phyloP scores from a whole-genome alignment of 257 asterid species.

The Apocynum venetum region DNA sequence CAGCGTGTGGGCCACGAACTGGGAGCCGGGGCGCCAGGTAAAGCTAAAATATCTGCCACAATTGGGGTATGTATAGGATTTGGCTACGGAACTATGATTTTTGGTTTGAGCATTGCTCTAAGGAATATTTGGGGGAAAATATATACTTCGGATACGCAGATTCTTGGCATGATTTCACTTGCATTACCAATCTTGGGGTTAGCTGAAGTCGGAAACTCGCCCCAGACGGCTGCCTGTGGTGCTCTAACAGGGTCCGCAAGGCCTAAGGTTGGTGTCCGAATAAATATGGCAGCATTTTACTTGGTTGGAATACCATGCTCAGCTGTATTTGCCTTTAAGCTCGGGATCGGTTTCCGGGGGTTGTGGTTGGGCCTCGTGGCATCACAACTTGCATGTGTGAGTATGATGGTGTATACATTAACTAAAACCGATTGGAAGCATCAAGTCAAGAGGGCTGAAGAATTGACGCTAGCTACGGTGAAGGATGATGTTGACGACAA shows the following conservation, averaged over 20 bases:
- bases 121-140: constrained; percentile 52
- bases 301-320: constrained; percentile 76
- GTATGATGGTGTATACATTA: constrained; percentile 54
- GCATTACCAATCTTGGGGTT: constrained; percentile 65
- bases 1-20: constrained; percentile 78
- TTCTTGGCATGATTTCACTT: constrained; percentile 38
- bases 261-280: constrained; percentile 63
- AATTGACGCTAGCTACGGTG: constrained; percentile 36
- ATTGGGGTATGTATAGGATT: constrained; percentile 39
- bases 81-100: constrained; percentile 41
- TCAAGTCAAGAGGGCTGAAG: constrained; percentile 68
- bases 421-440: constrained; percentile 65
- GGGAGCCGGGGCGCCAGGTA: constrained; percentile 55
- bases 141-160: constrained; percentile 52
- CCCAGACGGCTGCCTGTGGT: constrained; percentile 85
- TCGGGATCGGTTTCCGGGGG: constrained; percentile 58
- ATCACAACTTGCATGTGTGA: constrained; percentile 52
- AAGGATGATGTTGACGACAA: constrained; percentile 47
- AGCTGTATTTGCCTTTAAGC: constrained; percentile 47
- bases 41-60: constrained; percentile 50
- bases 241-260: constrained; percentile 73
- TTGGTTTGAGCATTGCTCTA: constrained; percentile 44
- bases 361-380: constrained; percentile 79
- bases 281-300: constrained; percentile 72
- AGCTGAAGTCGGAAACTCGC: constrained; percentile 71